Evolutionary conservation across 139 green algal genomes (phyloP), one percentile per base, ranked within the genome.

Genomic region (Astrephomene gubernaculifera): DNA sequence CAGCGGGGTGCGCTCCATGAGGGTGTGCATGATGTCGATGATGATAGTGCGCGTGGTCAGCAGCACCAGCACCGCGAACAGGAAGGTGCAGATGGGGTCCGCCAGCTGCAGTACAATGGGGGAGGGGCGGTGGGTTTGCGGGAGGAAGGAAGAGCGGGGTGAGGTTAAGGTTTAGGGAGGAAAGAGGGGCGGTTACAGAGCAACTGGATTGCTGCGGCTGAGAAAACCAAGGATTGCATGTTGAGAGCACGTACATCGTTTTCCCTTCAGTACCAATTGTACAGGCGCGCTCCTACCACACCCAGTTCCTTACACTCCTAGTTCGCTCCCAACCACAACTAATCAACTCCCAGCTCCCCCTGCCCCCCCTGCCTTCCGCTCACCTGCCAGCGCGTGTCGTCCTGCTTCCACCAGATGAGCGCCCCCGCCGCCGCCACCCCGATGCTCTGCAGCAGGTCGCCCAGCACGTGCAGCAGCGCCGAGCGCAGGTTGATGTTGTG

Each of bases 1-100:
- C 7, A 85, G 74, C 0, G 96, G 96, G 74, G 93, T 94, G 33
- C 94, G 92, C 91, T 99, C 95, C 96, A 99, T 98, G 21, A 99
- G 92, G 22, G 98, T 94, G 79, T 99, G 91, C 22, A 93, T 81
- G 64, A 98, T 97, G 87, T 99, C 96, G 0, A 79, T 65, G 75
- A 98, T 76, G 81, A 99, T 96, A 67, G 53, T 71, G 5, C 79
- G 72, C 0, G 96, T 99, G 22, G 95, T 99, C 43, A 93, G 68
- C 75, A 98, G 84, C 85, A 99, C 97, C 67, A 99, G 85, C 8
- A 94, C 25, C 5, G 95, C 96, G 87, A 99, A 99, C 2, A 98
- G 2, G 67, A 99, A 97, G 24, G 96, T 99, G 92, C 96, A 99
- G 63, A 99, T 94, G 49, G 95, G 95, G 85, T 98, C 95, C 9